Percentiles rank a stretch among this genome's conserved stretches.
phyloP scores from a whole-genome alignment of 345 rosid genomes.

The Odontarrhena argentea region DNA sequence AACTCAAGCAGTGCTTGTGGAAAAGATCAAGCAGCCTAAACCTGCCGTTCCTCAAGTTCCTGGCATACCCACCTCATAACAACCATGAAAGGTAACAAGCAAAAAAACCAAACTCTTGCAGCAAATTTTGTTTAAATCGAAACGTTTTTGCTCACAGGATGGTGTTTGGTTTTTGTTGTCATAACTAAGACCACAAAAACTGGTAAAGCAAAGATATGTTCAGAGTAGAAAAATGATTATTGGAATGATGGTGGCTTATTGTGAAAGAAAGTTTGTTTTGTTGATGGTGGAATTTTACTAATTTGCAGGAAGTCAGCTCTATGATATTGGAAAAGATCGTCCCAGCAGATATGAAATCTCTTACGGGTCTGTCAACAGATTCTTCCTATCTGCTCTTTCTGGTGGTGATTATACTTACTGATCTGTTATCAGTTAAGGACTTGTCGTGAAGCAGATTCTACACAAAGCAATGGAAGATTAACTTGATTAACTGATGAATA shows the following conservation, averaged over 20 bases:
- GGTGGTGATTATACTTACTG: slow-evolving; percentile 12
- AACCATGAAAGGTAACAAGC: slow-evolving; percentile 23
- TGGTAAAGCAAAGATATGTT: slow-evolving; percentile 6
- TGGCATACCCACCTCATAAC: slow-evolving; percentile 57
- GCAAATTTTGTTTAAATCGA: slow-evolving; percentile 10
- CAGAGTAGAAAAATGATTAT: background rate
- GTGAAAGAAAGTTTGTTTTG: slow-evolving; percentile 2
- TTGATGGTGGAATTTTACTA: slow-evolving; percentile 23
- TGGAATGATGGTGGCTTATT: slow-evolving; percentile 12
- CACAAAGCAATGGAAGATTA: slow-evolving; percentile 83
- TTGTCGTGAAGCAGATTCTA: slow-evolving; percentile 93
- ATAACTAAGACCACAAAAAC: slow-evolving; percentile 15
- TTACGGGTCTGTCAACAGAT: too few species aligned
- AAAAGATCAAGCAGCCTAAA: slow-evolving; percentile 61
- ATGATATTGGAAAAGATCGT: slow-evolving; percentile 73
- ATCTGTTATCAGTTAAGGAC: slow-evolving; percentile 46
- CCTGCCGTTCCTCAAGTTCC: slow-evolving; percentile 70
- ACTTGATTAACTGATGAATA: slow-evolving; percentile 68
- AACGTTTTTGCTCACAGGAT: slow-evolving; percentile 7
- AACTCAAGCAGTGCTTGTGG: slow-evolving; percentile 83
- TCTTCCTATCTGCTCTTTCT: too few species aligned
- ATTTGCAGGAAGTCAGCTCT: slow-evolving; percentile 86
- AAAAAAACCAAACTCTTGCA: slow-evolving; percentile 7
- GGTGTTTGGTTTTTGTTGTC: slow-evolving; percentile 4
- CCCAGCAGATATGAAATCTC: slow-evolving; percentile 56